Evolutionary conservation across 1,139 yeast species (phyloP).

Genomic region (Lodderomyces pseudojiufengensis): DNA sequence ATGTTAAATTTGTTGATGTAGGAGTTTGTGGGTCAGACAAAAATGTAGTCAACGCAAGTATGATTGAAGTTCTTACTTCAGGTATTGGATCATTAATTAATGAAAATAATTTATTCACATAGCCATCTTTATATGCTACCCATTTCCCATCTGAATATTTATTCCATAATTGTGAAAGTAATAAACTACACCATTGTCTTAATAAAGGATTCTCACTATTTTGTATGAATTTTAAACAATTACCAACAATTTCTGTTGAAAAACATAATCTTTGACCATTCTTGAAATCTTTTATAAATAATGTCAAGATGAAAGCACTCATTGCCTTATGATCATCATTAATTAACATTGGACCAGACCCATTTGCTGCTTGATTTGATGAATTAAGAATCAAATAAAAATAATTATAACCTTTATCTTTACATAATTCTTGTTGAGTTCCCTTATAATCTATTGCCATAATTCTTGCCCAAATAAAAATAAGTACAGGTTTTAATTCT

Average conservation of each 20-base stretch:
- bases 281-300: constrained; percentile 76
- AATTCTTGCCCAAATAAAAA: constrained; percentile 96
- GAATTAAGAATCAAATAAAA: constrained; percentile 69
- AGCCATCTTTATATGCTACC: constrained; percentile 65
- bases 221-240: constrained; percentile 63
- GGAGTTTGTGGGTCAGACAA: constrained; percentile 12
- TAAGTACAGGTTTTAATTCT: constrained; percentile 88
- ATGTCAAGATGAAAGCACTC: constrained; percentile 86
- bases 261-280: constrained; percentile 80
- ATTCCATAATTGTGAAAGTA: constrained; percentile 75
- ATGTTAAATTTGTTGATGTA: constrained; percentile 8
- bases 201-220: constrained; percentile 79
- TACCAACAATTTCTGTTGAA: constrained; percentile 66
- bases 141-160: constrained; percentile 73
- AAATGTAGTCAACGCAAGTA: constrained; percentile 71
- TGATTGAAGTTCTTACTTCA: constrained; percentile 85
- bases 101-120: constrained; percentile 51
- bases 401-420: constrained; percentile 87
- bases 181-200: constrained; percentile 86
- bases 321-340: constrained; percentile 89
- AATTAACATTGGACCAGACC: constrained; percentile 26
- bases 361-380: constrained; percentile 17
- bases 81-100: constrained; percentile 87
- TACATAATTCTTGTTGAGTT: constrained; percentile 87
- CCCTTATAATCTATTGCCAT: constrained; percentile 92